These are phyloP conservation scores for Candida tallmaniae DNA, from an alignment of 805 yeast species.

Conservation along the genomic window DNA sequence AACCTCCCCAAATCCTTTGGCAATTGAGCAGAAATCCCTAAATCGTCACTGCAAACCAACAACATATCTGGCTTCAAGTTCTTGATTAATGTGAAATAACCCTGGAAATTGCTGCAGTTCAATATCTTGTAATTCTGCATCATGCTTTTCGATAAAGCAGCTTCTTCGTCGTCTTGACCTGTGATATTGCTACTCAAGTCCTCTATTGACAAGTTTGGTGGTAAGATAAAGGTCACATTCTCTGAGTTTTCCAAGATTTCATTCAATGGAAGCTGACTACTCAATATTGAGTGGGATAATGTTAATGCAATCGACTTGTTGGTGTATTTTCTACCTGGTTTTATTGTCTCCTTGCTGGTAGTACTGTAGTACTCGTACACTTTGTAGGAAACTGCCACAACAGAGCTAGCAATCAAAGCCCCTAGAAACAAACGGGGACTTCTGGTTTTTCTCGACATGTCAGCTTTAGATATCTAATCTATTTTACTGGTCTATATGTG, in stretches of 20 bases:
- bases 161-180: slow-evolving; percentile 4
- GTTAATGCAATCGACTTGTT: slow-evolving; percentile 38
- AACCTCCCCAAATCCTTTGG: slow-evolving; percentile 35
- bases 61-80: slow-evolving; percentile 39
- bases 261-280: slow-evolving; percentile 31
- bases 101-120: slow-evolving; percentile 35
- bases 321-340: slow-evolving; percentile 14
- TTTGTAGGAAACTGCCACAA: slow-evolving; percentile 29
- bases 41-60: slow-evolving; percentile 38
- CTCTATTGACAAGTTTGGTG: slow-evolving; percentile 38
- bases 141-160: slow-evolving; percentile 18
- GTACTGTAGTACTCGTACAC: slow-evolving; percentile 19
- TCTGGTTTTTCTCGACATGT: slow-evolving; percentile 14
- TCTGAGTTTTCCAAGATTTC: slow-evolving; percentile 34
- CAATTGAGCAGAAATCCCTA: slow-evolving; percentile 25
- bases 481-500: too few species aligned
- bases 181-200: slow-evolving; percentile 26
- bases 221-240: slow-evolving; percentile 40
- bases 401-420: slow-evolving; percentile 33
- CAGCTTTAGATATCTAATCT: neutral
- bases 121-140: slow-evolving; percentile 34
- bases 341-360: neutral
- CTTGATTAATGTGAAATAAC: slow-evolving; percentile 35
- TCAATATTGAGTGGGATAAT: slow-evolving; percentile 37
- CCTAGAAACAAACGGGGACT: slow-evolving; percentile 27